phyloP scores from a whole-genome alignment of 306 rosid genomes.

The Prunus armeniaca region DNA sequence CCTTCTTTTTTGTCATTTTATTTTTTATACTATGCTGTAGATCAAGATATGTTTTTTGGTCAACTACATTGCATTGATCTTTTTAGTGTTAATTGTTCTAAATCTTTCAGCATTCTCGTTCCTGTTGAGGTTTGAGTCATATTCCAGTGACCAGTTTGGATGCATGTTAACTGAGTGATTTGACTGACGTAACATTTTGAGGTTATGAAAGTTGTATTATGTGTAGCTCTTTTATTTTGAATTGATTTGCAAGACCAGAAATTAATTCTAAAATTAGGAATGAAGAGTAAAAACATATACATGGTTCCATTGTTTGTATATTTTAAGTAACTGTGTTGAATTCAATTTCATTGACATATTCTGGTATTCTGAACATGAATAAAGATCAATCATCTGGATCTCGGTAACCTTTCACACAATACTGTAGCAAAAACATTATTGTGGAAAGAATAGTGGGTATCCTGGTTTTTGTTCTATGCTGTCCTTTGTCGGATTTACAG shows the following conservation, averaged over 20 bases:
- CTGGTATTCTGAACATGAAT: neutral
- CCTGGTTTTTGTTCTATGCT: neutral
- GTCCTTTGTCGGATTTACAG: neutral
- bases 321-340: neutral
- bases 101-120: neutral
- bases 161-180: neutral
- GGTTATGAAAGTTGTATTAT: neutral
- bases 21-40: neutral
- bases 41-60: neutral
- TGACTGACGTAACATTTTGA: neutral
- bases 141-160: neutral
- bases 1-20: neutral
- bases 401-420: neutral
- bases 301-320: neutral
- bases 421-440: neutral
- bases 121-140: constrained; percentile 3
- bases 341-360: neutral
- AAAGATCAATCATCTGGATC: neutral
- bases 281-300: neutral
- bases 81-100: neutral
- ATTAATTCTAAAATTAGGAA: neutral
- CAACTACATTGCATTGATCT: neutral
- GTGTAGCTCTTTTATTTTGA: neutral
- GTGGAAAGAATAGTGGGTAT: neutral
- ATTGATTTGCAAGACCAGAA: neutral